phyloP scores from a whole-genome alignment of 768 basidiomycete species.

The Suillus subaureus region DNA sequence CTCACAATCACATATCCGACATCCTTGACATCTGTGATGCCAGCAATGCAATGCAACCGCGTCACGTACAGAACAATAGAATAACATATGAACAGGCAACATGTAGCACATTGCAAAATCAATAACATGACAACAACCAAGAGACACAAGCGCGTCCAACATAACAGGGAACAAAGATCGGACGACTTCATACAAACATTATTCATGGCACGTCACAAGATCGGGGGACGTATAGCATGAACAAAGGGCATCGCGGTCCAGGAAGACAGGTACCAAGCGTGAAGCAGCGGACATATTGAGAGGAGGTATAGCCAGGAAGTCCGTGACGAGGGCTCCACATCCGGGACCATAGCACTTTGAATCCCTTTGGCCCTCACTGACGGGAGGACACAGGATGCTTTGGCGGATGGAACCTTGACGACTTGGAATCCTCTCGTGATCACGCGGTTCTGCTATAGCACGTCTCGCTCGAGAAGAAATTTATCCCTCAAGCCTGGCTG shows the following conservation, averaged over 20 bases:
- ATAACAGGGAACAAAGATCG: slow-evolving; percentile 17
- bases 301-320: slow-evolving; percentile 26
- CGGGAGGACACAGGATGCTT: slow-evolving; percentile 7
- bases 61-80: slow-evolving; percentile 25
- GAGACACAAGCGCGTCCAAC: slow-evolving; percentile 37
- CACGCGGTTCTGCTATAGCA: slow-evolving; percentile 10
- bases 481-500: slow-evolving; percentile 7
- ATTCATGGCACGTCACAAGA: slow-evolving; percentile 11
- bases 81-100: slow-evolving; percentile 18
- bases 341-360: slow-evolving; percentile 4
- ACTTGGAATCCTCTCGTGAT: slow-evolving; percentile 9
- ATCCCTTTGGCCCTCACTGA: slow-evolving; percentile 5
- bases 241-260: slow-evolving; percentile 25
- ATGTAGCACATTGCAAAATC: slow-evolving; percentile 37
- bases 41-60: slow-evolving; percentile 33
- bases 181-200: slow-evolving; percentile 3
- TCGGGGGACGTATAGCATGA: slow-evolving; percentile 9
- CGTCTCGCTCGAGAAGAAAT: slow-evolving; percentile 7
- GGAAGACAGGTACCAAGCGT: slow-evolving; percentile 25
- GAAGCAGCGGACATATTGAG: slow-evolving; percentile 22
- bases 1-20: slow-evolving; percentile 95
- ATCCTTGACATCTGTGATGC: slow-evolving; percentile 92
- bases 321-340: slow-evolving; percentile 12
- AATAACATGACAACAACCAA: slow-evolving; percentile 29
- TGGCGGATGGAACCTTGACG: slow-evolving; percentile 10